phyloP scores from a whole-genome alignment of 176 grass and related monocot genomes.

The Rhynchospora tenuis region DNA sequence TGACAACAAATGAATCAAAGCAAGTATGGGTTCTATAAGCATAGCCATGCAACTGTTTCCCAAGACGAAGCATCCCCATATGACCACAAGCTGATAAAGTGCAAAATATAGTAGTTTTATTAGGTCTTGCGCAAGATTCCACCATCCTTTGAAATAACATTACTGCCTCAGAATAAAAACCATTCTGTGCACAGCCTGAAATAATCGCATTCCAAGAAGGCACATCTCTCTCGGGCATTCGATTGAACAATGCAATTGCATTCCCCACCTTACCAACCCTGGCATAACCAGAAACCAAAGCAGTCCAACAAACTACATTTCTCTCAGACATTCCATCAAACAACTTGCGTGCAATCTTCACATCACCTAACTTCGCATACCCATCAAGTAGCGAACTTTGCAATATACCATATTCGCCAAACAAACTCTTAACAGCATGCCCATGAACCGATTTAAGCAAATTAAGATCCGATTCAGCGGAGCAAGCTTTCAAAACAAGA shows the following conservation, averaged over 20 bases:
- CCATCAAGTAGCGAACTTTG: slow-evolving; percentile 53
- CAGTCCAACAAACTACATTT: slow-evolving; percentile 71
- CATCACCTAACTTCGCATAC: slow-evolving; percentile 58
- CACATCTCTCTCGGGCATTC: slow-evolving; percentile 64
- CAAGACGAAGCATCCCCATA: slow-evolving; percentile 56
- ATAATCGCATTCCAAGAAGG: slow-evolving; percentile 75
- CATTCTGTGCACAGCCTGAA: slow-evolving; percentile 51
- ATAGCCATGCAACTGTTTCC: slow-evolving; percentile 64
- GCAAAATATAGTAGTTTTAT: slow-evolving; percentile 54
- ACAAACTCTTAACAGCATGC: slow-evolving; percentile 46
- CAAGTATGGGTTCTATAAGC: slow-evolving; percentile 41
- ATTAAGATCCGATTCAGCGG: slow-evolving; percentile 9
- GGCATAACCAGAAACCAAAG: slow-evolving; percentile 52
- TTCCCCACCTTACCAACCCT: slow-evolving; percentile 41
- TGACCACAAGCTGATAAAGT: slow-evolving; percentile 59
- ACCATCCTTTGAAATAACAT: slow-evolving; percentile 58
- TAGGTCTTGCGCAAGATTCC: slow-evolving; percentile 31
- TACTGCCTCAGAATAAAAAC: slow-evolving; percentile 43
- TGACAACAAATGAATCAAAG: slow-evolving; percentile 51
- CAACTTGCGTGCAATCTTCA: slow-evolving; percentile 47
- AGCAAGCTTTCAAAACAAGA: slow-evolving; percentile 50
- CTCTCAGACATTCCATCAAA: slow-evolving; percentile 66
- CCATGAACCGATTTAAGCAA: slow-evolving; percentile 48
- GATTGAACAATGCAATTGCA: slow-evolving; percentile 46
- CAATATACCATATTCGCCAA: slow-evolving; percentile 34